phyloP scores from a whole-genome alignment of 75 land plant genomes.

The Picea sitchensis region DNA sequence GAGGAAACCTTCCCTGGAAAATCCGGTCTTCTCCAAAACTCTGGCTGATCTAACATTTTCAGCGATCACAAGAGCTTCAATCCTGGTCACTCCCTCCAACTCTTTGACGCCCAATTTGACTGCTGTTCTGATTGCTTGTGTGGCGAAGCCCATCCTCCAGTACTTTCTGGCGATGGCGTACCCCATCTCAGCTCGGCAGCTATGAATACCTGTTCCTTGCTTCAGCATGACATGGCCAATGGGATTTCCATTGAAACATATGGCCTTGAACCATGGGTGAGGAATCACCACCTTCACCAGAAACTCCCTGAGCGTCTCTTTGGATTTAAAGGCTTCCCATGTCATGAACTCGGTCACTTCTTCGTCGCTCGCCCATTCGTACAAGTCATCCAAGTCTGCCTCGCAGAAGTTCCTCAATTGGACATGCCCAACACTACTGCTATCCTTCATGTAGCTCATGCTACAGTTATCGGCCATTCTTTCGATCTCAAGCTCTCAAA shows the following conservation, averaged over 20 bases:
- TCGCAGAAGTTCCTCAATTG: constrained; percentile 9
- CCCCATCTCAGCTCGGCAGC: constrained; percentile 34
- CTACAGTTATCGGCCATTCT: no score
- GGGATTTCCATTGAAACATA: constrained; percentile 29
- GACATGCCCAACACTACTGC: no score
- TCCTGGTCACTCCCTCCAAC: constrained; percentile 24
- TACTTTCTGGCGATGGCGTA: constrained; percentile 40
- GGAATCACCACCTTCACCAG: constrained; percentile 18
- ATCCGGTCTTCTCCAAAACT: constrained; percentile 62
- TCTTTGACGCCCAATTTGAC: constrained; percentile 26
- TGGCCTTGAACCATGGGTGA: constrained; percentile 55
- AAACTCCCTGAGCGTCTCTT: constrained; percentile 22
- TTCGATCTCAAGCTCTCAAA: no score
- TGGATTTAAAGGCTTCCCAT: constrained; percentile 36
- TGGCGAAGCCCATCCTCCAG: constrained; percentile 55
- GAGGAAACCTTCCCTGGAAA: constrained; percentile 33
- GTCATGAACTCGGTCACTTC: constrained; percentile 19
- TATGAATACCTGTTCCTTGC: not conserved
- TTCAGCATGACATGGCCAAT: not conserved
- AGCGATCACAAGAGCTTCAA: constrained; percentile 44
- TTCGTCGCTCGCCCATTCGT: constrained; percentile 52
- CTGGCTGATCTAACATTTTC: constrained; percentile 45
- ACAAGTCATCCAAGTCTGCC: constrained; percentile 39
- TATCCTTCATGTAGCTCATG: no score
- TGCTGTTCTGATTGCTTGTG: constrained; percentile 42